Percentiles rank a stretch among this genome's conserved stretches.
Conservation (phyloP, 148 eudicot species). For the Vaccinium darrowii region DNA sequence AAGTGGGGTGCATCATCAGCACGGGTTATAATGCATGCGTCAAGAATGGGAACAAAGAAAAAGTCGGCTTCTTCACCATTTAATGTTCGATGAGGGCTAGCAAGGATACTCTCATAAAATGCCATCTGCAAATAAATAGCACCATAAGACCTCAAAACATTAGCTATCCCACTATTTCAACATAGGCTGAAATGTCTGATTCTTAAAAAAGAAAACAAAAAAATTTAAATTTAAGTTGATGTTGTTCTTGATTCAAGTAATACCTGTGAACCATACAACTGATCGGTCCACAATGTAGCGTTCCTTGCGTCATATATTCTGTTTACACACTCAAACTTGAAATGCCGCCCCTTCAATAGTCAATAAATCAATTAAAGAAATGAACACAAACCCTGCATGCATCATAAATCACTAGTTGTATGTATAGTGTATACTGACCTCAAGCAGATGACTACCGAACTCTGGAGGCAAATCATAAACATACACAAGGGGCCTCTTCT, state of each 20-base stretch:
- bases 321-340: slow-evolving; percentile 79
- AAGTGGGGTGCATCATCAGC: slow-evolving; percentile 94
- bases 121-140: slow-evolving; percentile 68
- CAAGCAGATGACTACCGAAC: slow-evolving; percentile 80
- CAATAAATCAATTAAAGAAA: slow-evolving; percentile 20
- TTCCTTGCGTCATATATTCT: slow-evolving; percentile 76
- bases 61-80: slow-evolving; percentile 96
- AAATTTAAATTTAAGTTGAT: background rate
- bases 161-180: background rate
- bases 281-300: slow-evolving; percentile 83
- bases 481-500: slow-evolving; percentile 90
- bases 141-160: background rate
- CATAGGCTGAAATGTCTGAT: background rate
- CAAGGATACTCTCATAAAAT: slow-evolving; percentile 78
- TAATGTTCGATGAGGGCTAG: slow-evolving; percentile 81
- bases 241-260: background rate
- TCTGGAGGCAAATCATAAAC: slow-evolving; percentile 92
- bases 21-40: slow-evolving; percentile 86
- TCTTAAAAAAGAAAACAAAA: background rate
- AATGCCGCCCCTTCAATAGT: slow-evolving; percentile 83
- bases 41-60: slow-evolving; percentile 92
- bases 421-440: slow-evolving; percentile 56
- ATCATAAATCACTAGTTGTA: background rate
- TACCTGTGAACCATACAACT: slow-evolving; percentile 99
- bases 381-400: background rate